Evolutionary conservation across 768 basidiomycete genomes (phyloP).

Genomic region (Fibroporia radiculosa): DNA sequence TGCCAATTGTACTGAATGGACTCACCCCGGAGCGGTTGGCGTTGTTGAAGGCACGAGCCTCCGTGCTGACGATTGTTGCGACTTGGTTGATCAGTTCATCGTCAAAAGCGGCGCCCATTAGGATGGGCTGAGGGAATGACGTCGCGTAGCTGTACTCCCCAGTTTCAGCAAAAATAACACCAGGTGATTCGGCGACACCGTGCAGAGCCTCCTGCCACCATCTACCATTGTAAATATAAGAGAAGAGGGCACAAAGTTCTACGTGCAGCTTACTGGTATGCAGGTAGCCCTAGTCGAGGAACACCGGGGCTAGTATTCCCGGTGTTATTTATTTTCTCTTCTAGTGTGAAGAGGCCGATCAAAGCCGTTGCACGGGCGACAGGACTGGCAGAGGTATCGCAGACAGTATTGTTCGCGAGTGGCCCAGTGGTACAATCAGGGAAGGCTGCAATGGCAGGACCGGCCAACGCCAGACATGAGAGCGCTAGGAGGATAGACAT

Average conservation of each 20-base stretch:
- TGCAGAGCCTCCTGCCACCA: constrained; percentile 26
- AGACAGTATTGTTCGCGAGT: constrained; percentile 38
- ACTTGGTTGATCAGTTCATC: constrained; percentile 41
- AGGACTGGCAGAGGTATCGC: constrained; percentile 37
- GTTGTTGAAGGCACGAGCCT: constrained; percentile 54
- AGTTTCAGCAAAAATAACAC: constrained; percentile 39
- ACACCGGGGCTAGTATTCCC: constrained; percentile 44
- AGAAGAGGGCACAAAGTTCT: constrained; percentile 11
- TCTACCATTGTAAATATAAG: not conserved
- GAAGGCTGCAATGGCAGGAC: constrained; percentile 20
- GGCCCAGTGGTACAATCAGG: constrained; percentile 43
- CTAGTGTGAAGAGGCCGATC: constrained; percentile 39
- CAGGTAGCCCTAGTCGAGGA: constrained; percentile 45
- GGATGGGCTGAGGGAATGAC: constrained; percentile 50
- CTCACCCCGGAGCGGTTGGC: constrained; percentile 35
- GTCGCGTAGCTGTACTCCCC: constrained; percentile 52
- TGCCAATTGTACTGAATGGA: not conserved
- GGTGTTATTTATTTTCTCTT: constrained; percentile 45
- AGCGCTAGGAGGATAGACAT: constrained; percentile 2
- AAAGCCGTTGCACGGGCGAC: constrained; percentile 42
- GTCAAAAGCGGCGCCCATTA: constrained; percentile 48
- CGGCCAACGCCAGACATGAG: constrained; percentile 1
- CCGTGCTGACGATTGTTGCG: constrained; percentile 45
- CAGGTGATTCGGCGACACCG: constrained; percentile 46
- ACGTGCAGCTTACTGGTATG: constrained; percentile 35